Percentiles rank a stretch among this genome's conserved stretches.
These are phyloP conservation scores for Handroanthus guayacan DNA, from an alignment of 257 asterid species.

Conservation along the genomic window DNA sequence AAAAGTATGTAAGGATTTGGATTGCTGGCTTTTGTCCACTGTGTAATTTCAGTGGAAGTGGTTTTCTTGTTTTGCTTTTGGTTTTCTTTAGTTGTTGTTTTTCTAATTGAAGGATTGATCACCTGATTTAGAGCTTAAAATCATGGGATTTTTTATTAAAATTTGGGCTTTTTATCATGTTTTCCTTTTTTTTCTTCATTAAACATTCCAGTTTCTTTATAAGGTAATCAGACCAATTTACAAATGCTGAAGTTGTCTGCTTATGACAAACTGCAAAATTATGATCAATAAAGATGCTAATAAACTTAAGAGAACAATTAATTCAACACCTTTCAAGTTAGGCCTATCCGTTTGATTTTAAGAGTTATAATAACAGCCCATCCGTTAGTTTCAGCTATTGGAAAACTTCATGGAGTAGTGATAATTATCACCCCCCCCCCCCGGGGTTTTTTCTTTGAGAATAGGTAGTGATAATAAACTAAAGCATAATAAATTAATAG, in stretches of 20 bases:
- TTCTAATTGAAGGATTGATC: constrained; percentile 1
- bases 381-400: no score
- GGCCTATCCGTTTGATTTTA: no score
- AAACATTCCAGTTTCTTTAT: not conserved
- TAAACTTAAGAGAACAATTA: not conserved
- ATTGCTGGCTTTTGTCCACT: not conserved
- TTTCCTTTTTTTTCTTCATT: not conserved
- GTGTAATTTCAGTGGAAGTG: not conserved
- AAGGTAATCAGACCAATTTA: not conserved
- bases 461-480: no score
- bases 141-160: not conserved
- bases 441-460: no score
- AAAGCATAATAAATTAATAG: no score
- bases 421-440: no score
- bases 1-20: not conserved
- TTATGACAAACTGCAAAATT: not conserved
- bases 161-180: not conserved
- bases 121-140: constrained; percentile 23
- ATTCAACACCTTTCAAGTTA: no score
- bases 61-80: constrained; percentile 25
- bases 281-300: not conserved
- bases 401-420: no score
- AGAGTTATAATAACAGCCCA: no score
- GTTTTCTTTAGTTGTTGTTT: constrained; percentile 9
- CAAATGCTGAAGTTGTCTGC: not conserved